Evolutionary conservation across 371 early-diverging fungal genomes (phyloP).

Genomic region (Actinomortierella wolfii): DNA sequence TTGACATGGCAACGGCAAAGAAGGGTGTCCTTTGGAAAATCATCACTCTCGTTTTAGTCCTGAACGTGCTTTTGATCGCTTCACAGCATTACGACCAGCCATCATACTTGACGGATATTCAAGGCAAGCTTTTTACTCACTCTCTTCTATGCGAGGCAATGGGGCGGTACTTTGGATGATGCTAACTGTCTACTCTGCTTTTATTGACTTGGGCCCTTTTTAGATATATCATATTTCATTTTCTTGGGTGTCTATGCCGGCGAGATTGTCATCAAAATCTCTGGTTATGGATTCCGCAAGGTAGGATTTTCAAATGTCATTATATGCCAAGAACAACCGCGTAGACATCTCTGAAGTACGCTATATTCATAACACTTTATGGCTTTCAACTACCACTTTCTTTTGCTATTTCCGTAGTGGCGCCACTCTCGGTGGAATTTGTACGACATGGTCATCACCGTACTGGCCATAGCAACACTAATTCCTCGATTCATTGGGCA

Average conservation of each 20-base stretch:
- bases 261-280: constrained; percentile 51
- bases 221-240: constrained; percentile 55
- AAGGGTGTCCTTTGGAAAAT: constrained; percentile 50
- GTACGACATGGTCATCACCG: constrained; percentile 54
- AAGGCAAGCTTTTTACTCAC: constrained; percentile 38
- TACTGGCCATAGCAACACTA: constrained; percentile 49
- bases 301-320: constrained; percentile 27
- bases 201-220: background rate
- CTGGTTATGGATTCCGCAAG: constrained; percentile 53
- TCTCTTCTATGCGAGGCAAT: too few relatives aligned
- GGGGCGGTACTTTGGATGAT: too few relatives aligned
- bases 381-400: too few relatives aligned
- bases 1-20: constrained; percentile 53
- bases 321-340: background rate
- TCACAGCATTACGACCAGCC: constrained; percentile 57
- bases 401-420: constrained; percentile 40
- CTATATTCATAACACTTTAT: too few relatives aligned
- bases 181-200: background rate
- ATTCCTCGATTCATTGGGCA: constrained; percentile 55
- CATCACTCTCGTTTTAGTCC: constrained; percentile 42
- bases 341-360: too few relatives aligned
- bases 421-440: constrained; percentile 53
- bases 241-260: constrained; percentile 51
- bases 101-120: constrained; percentile 42
- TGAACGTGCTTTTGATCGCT: constrained; percentile 52